These are phyloP conservation scores for Solanum piurae DNA, from an alignment of 257 asterid genomes.

Conservation along the genomic window DNA sequence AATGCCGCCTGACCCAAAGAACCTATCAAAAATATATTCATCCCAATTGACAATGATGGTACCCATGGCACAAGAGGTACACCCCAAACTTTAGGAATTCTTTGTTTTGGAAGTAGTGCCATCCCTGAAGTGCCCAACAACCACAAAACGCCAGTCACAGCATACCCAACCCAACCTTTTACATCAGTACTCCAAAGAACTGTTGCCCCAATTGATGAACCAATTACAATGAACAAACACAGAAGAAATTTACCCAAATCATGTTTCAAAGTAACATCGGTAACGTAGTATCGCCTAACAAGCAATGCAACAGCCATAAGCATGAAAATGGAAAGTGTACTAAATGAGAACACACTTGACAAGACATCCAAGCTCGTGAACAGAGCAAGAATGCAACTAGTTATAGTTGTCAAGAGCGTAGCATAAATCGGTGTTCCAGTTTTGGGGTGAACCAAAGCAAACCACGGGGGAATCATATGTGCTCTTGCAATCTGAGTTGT, in stretches of 20 bases:
- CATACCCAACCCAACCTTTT: slow-evolving; percentile 43
- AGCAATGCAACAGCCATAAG: slow-evolving; percentile 96
- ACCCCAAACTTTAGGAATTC: slow-evolving; percentile 82
- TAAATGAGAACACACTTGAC: slow-evolving; percentile 71
- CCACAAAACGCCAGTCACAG: slow-evolving; percentile 40
- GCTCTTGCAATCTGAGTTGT: slow-evolving; percentile 91
- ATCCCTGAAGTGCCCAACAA: slow-evolving; percentile 53
- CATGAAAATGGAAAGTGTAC: slow-evolving; percentile 92
- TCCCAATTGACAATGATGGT: slow-evolving; percentile 65
- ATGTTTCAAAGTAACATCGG: slow-evolving; percentile 40
- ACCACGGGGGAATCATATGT: slow-evolving; percentile 91
- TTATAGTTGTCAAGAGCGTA: slow-evolving; percentile 53
- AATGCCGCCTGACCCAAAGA: slow-evolving; percentile 67
- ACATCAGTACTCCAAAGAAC: slow-evolving; percentile 34
- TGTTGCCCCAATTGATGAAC: slow-evolving; percentile 50
- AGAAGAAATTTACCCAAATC: slow-evolving; percentile 36
- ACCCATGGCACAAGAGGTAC: slow-evolving; percentile 93
- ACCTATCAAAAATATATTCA: slow-evolving; percentile 73
- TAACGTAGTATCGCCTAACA: slow-evolving; percentile 63
- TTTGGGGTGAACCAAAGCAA: slow-evolving; percentile 74
- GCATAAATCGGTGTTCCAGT: slow-evolving; percentile 87
- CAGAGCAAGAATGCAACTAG: slow-evolving; percentile 65
- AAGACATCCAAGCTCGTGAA: slow-evolving; percentile 86
- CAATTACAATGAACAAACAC: slow-evolving; percentile 35
- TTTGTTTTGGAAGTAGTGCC: slow-evolving; percentile 55